Percentiles rank a stretch among this genome's conserved stretches.
These are phyloP conservation scores for Trichaptum fuscoviolaceum DNA, from an alignment of 768 basidiomycete species.

Conservation along the genomic window DNA sequence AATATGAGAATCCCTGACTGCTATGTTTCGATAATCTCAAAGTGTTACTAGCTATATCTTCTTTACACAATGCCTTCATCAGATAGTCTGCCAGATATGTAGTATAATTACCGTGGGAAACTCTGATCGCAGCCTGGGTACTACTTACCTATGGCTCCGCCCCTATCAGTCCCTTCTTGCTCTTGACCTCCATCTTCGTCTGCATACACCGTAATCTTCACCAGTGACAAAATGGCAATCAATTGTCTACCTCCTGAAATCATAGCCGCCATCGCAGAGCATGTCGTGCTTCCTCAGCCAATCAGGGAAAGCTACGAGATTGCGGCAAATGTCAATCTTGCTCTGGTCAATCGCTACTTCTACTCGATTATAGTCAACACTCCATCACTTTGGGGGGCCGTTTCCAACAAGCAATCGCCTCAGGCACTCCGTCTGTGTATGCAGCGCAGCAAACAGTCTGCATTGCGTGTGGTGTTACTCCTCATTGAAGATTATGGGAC, in stretches of 20 bases:
- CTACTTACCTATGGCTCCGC: too few relatives aligned
- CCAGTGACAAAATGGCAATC: not conserved
- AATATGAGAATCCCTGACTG: too few relatives aligned
- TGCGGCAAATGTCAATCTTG: not conserved
- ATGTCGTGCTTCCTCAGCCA: not conserved
- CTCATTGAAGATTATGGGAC: not conserved
- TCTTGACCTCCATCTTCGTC: too few relatives aligned
- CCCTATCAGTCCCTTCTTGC: too few relatives aligned
- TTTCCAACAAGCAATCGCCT: not conserved
- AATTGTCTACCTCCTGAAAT: not conserved
- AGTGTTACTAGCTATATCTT: too few relatives aligned
- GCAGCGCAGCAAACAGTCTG: not conserved
- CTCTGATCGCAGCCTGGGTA: too few relatives aligned
- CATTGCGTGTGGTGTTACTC: not conserved
- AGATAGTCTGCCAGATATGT: too few relatives aligned
- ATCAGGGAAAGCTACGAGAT: not conserved
- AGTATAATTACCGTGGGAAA: too few relatives aligned
- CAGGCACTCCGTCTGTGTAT: not conserved
- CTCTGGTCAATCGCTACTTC: not conserved
- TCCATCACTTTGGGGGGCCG: not conserved
- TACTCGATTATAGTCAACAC: not conserved
- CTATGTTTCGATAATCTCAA: too few relatives aligned
- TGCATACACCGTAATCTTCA: too few relatives aligned
- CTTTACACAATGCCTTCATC: too few relatives aligned
- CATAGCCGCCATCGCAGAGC: not conserved